These are phyloP conservation scores for Flaveria robusta DNA, from an alignment of 129 eudicot genomes.

Conservation along the genomic window DNA sequence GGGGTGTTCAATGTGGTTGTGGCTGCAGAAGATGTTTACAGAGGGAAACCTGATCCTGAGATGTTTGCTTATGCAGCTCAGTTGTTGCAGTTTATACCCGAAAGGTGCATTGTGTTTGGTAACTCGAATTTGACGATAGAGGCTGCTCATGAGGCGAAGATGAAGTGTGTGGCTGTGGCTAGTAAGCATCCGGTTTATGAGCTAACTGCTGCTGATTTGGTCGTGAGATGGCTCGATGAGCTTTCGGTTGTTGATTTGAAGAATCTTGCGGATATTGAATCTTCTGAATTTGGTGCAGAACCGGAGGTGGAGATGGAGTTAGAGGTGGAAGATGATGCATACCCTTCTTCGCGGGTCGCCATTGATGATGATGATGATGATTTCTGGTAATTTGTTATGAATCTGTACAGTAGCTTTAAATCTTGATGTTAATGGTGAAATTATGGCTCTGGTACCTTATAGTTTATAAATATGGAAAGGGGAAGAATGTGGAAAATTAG, in stretches of 20 bases:
- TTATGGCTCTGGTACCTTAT: conserved; percentile 35
- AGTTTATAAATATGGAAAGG: conserved; percentile 37
- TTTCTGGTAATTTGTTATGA: conserved; percentile 61
- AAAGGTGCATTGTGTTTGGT: conserved; percentile 94
- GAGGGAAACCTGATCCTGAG: conserved; percentile 98
- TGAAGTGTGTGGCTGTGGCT: conserved; percentile 98
- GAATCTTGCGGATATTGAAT: conserved; percentile 80
- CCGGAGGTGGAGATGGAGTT: conserved; percentile 76
- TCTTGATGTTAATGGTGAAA: conserved; percentile 38
- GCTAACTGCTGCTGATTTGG: conserved; percentile 91
- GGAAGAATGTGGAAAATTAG: conserved; percentile 3
- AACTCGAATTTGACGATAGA: conserved; percentile 81
- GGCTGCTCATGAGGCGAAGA: conserved; percentile 93
- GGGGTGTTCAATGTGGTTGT: conserved; percentile 77
- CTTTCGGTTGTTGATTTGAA: conserved; percentile 88
- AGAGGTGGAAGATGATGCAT: conserved; percentile 54
- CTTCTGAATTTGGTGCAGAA: conserved; percentile 54
- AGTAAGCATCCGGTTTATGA: conserved; percentile 94
- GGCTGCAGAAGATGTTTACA: conserved; percentile 83
- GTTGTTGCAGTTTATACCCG: conserved; percentile 71
- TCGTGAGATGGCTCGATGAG: conserved; percentile 84
- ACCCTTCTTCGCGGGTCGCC: conserved; percentile 47
- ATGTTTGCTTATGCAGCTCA: conserved; percentile 91
- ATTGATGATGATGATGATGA: conserved; percentile 61
- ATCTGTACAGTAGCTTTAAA: conserved; percentile 52